phyloP scores from a whole-genome alignment of 2,329 filamentous ascomycete genomes.

The Fusarium succisae region DNA sequence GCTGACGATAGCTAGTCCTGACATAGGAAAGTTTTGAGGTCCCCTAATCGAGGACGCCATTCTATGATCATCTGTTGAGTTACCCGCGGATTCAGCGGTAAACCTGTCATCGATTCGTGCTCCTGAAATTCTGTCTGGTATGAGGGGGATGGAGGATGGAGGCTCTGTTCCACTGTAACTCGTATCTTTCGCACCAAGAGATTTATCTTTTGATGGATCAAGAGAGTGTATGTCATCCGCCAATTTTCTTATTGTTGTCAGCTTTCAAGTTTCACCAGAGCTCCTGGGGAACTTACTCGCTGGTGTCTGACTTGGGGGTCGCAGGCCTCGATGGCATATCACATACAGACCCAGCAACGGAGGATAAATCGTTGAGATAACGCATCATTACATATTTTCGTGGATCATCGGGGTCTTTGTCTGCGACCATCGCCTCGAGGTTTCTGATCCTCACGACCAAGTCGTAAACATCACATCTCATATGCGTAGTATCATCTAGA shows the following conservation, averaged over 20 bases:
- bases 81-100: neutral
- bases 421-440: neutral
- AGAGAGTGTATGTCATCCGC: too few relatives aligned
- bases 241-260: too few relatives aligned
- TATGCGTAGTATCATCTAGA: neutral
- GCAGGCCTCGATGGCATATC: neutral
- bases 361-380: slow-evolving; percentile 3
- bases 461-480: neutral
- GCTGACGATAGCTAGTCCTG: neutral
- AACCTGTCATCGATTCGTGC: neutral
- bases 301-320: neutral
- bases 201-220: rapidly evolving
- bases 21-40: neutral
- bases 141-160: neutral
- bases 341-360: neutral
- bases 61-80: neutral
- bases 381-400: neutral
- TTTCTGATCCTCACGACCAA: neutral
- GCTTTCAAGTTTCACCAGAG: neutral
- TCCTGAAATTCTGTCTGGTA: neutral
- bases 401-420: neutral
- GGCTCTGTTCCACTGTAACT: neutral
- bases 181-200: neutral
- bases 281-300: neutral
- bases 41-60: neutral